These are phyloP conservation scores for Pseudogymnoascus sp. DNA, from an alignment of 2,329 filamentous ascomycete genomes.

Conservation along the genomic window DNA sequence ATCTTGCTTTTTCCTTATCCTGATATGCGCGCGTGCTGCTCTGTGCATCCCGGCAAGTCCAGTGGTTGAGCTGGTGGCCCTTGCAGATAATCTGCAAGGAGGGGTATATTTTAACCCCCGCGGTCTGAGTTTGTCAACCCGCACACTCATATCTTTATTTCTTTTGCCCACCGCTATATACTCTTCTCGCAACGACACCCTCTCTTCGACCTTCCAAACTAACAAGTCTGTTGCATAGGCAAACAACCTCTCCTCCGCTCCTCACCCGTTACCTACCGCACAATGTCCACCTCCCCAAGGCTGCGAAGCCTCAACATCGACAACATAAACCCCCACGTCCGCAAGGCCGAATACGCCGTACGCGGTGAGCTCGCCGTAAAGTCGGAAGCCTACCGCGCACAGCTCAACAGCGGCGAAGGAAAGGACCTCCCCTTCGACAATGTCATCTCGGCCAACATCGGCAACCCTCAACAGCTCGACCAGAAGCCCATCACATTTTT, in stretches of 20 bases:
- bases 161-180: neutral
- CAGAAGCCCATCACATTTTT: constrained; percentile 99
- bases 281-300: constrained; percentile 29
- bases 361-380: constrained; percentile 91
- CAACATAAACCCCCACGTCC: constrained; percentile 89
- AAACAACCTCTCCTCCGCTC: neutral
- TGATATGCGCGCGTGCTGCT: neutral
- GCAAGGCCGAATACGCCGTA: constrained; percentile 88
- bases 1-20: constrained; percentile 3
- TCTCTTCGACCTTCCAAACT: neutral
- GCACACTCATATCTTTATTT: neutral
- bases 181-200: neutral
- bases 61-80: neutral
- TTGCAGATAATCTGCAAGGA: neutral
- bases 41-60: neutral
- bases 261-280: constrained; percentile 14
- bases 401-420: constrained; percentile 51
- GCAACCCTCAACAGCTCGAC: constrained; percentile 96
- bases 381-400: constrained; percentile 81
- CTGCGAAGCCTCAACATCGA: constrained; percentile 57
- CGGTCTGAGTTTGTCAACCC: neutral
- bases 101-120: neutral
- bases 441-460: constrained; percentile 96
- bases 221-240: neutral
- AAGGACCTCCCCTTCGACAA: constrained; percentile 69